Conservation (phyloP, 2,329 filamentous ascomycete genomes). For the Penicillium sp. region DNA sequence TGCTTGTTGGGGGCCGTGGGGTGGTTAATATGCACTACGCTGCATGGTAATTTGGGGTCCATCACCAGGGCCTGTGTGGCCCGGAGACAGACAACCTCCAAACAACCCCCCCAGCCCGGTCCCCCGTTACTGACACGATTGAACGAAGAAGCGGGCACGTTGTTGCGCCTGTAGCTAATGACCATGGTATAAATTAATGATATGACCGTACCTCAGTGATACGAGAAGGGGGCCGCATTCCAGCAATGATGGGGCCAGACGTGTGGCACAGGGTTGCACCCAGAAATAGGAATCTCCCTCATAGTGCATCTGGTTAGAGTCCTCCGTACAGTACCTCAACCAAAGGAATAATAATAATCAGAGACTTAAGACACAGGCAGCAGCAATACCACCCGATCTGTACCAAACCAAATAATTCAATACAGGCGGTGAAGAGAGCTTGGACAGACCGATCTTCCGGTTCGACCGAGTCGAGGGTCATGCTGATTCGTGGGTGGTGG, state of each 20-base stretch:
- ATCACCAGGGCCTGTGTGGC: not conserved
- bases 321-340: not conserved
- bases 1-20: not conserved
- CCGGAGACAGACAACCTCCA: not conserved
- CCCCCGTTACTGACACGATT: constrained; percentile 19
- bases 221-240: not conserved
- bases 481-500: constrained; percentile 8
- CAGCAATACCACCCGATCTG: constrained; percentile 18
- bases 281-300: constrained; percentile 7
- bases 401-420: not conserved
- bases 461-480: constrained; percentile 3
- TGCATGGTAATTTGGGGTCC: not conserved
- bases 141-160: not conserved
- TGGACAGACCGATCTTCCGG: constrained; percentile 11
- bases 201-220: not conserved
- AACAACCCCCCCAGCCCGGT: too few relatives aligned
- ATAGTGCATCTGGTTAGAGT: not conserved
- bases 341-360: not conserved
- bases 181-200: constrained; percentile 10
- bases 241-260: not conserved
- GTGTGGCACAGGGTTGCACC: not conserved
- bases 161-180: constrained; percentile 13
- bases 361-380: constrained; percentile 20
- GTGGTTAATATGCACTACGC: not conserved
- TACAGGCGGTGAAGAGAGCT: constrained; percentile 22